A percentile compares a stretch with the other conserved stretches of the same genome.
Evolutionary conservation across 2,329 filamentous ascomycete genomes (phyloP).

Genomic region (Coniosporium tulheliwenetii): DNA sequence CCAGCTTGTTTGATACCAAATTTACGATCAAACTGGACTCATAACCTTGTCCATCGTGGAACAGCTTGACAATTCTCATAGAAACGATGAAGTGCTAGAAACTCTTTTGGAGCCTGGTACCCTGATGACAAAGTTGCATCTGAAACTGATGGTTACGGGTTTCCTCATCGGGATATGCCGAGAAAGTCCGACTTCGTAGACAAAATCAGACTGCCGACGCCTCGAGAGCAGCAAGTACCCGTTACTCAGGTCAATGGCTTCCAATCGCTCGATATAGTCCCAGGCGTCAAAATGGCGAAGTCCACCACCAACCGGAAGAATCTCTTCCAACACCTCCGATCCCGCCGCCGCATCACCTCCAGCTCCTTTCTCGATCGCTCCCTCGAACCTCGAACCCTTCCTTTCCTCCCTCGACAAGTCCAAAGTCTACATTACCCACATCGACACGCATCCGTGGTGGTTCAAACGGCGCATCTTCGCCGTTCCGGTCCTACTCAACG

Average conservation of each 20-base stretch:
- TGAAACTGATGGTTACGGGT: too few relatives aligned
- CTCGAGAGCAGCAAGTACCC: too few relatives aligned
- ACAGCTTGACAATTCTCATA: too few relatives aligned
- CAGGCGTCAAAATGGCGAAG: neutral
- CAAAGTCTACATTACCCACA: conserved; percentile 71
- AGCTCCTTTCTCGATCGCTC: conserved; percentile 50
- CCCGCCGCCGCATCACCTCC: conserved; percentile 8
- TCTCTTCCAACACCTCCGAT: neutral
- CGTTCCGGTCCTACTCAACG: conserved; percentile 64
- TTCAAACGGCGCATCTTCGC: conserved; percentile 75
- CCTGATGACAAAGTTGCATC: too few relatives aligned
- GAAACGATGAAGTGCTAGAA: too few relatives aligned
- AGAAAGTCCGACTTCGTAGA: too few relatives aligned
- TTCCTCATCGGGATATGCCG: too few relatives aligned
- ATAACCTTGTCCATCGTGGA: too few relatives aligned
- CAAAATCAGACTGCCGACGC: too few relatives aligned
- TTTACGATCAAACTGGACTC: too few relatives aligned
- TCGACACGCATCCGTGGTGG: conserved; percentile 52
- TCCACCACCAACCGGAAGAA: neutral
- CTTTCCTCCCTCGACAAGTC: conserved; percentile 47
- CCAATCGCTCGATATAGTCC: neutral
- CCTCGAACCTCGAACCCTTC: conserved; percentile 48
- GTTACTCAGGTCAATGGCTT: neutral
- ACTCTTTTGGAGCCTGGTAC: too few relatives aligned
- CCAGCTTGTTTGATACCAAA: too few relatives aligned